Evolutionary conservation across 768 basidiomycete genomes (phyloP).

Genomic region (Tylopilus plumbeoviolaceoides): DNA sequence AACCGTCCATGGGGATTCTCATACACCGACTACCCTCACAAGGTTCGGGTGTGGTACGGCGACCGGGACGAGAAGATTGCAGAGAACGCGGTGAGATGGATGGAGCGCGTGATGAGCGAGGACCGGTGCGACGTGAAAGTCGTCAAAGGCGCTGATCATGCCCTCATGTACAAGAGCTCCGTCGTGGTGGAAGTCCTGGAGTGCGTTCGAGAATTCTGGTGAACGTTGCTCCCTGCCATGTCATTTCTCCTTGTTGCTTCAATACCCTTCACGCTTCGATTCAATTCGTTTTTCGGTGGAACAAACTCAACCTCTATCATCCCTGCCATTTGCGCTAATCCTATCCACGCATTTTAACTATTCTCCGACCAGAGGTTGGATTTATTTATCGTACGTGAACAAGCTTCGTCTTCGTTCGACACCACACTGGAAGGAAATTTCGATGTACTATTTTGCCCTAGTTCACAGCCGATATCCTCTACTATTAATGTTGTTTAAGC

Average conservation of each 20-base stretch:
- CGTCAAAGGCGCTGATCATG: slow-evolving; percentile 86
- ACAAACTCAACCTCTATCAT: slow-evolving; percentile 5
- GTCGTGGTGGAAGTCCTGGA: slow-evolving; percentile 87
- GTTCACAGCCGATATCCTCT: slow-evolving; percentile 21
- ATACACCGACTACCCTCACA: slow-evolving; percentile 73
- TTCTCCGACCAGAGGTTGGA: slow-evolving; percentile 7
- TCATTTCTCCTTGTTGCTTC: slow-evolving; percentile 13
- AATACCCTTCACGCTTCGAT: slow-evolving; percentile 12
- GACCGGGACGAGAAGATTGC: slow-evolving; percentile 92
- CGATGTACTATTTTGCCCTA: slow-evolving; percentile 28
- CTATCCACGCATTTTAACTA: slow-evolving; percentile 1
- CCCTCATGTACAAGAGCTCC: slow-evolving; percentile 86
- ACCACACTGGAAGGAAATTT: slow-evolving; percentile 24
- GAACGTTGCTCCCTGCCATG: slow-evolving; percentile 9
- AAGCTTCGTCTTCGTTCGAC: slow-evolving; percentile 14
- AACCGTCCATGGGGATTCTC: slow-evolving; percentile 88
- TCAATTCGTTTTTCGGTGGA: slow-evolving; percentile 14
- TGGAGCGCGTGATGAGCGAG: slow-evolving; percentile 79
- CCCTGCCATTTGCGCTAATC: slow-evolving; percentile 6
- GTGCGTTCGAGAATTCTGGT: slow-evolving; percentile 57
- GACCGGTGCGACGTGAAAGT: slow-evolving; percentile 76
- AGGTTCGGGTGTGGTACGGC: slow-evolving; percentile 87
- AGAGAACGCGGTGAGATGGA: slow-evolving; percentile 87
- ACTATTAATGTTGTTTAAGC: slow-evolving; percentile 33
- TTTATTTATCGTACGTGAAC: slow-evolving; percentile 20